These are phyloP conservation scores for Tritrichomonas musculus DNA, from an alignment of 208 protist genomes.

Conservation along the genomic window DNA sequence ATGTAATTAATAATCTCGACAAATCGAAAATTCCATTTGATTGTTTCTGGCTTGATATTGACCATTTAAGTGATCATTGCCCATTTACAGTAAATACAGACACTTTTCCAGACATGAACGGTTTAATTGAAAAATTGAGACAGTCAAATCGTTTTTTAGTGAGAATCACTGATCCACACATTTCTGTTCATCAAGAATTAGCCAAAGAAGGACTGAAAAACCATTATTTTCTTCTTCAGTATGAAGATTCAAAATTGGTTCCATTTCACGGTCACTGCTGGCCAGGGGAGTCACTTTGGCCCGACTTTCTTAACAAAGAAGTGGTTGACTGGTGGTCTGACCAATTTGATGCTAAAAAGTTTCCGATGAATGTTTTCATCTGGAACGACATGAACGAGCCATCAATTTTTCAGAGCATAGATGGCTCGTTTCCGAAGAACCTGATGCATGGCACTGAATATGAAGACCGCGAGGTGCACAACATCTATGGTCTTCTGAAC, in stretches of 20 bases:
- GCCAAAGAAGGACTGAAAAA: too few species aligned
- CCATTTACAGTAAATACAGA: slow-evolving; percentile 54
- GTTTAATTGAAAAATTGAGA: background rate
- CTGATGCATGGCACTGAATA: slow-evolving; percentile 64
- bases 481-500: slow-evolving; percentile 82
- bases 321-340: slow-evolving; percentile 56
- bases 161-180: background rate
- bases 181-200: background rate
- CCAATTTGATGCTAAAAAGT: slow-evolving; percentile 52
- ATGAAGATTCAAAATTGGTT: too few species aligned
- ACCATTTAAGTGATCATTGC: slow-evolving; percentile 89
- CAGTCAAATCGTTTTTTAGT: background rate
- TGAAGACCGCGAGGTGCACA: slow-evolving; percentile 90
- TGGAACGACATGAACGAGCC: slow-evolving; percentile 99
- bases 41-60: slow-evolving; percentile 97
- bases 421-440: slow-evolving; percentile 62
- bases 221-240: slow-evolving; percentile 65
- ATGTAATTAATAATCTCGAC: slow-evolving; percentile 43
- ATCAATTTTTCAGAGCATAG: slow-evolving; percentile 82
- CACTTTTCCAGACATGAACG: too few species aligned
- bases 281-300: slow-evolving; percentile 76
- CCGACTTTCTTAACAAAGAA: slow-evolving; percentile 77
- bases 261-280: slow-evolving; percentile 95
- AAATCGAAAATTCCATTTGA: slow-evolving; percentile 59
- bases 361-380: slow-evolving; percentile 80